These are phyloP conservation scores for Talaromyces albobiverticillius DNA, from an alignment of 2,329 filamentous ascomycete genomes.

Conservation along the genomic window DNA sequence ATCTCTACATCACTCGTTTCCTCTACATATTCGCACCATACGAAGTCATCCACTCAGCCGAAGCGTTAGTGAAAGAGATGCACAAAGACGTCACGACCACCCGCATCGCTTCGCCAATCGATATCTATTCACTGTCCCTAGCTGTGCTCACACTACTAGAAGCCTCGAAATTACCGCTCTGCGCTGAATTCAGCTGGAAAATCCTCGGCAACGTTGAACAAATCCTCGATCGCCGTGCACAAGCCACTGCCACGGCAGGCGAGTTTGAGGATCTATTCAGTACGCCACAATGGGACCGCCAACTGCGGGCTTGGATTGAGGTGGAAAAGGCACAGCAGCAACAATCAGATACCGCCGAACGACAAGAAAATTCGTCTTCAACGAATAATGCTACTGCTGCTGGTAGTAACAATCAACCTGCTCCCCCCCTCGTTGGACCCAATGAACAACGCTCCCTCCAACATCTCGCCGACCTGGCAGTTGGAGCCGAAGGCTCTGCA, in stretches of 20 bases:
- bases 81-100: conserved; percentile 29
- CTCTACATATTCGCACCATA: conserved; percentile 41
- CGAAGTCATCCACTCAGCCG: conserved; percentile 40
- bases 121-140: conserved; percentile 39
- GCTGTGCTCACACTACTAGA: conserved; percentile 43
- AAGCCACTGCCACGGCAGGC: conserved; percentile 23
- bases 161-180: conserved; percentile 38
- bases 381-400: conserved; percentile 1
- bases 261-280: conserved; percentile 40
- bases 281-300: conserved; percentile 39
- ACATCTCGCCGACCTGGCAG: conserved; percentile 43
- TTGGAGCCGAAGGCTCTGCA: conserved; percentile 39
- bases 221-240: conserved; percentile 46
- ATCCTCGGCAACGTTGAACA: conserved; percentile 51
- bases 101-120: conserved; percentile 37
- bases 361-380: background rate
- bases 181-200: conserved; percentile 37
- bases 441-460: conserved; percentile 45
- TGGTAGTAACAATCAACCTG: background rate
- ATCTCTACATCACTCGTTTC: conserved; percentile 42
- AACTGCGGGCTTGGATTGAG: conserved; percentile 40
- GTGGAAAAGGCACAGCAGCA: conserved; percentile 30
- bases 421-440: conserved; percentile 37
- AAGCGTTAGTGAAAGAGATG: conserved; percentile 39
- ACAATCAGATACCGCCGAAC: conserved; percentile 12